Conservation (phyloP, 2,329 filamentous ascomycete species). For the Penicillium sp. region DNA sequence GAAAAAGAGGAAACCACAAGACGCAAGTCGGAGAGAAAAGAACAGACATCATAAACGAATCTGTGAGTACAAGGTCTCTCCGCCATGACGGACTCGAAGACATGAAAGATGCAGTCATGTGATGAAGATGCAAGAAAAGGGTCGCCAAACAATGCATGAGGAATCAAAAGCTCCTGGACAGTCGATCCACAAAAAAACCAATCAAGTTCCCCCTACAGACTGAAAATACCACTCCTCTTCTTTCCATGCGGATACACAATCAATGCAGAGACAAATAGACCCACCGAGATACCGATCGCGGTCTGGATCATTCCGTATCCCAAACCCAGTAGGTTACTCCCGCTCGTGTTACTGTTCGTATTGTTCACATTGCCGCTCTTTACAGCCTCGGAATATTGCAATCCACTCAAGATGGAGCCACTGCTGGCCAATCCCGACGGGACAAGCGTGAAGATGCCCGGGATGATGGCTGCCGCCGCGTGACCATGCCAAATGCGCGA, state of each 20-base stretch:
- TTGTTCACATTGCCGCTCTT: slow-evolving; percentile 8
- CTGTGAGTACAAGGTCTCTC: too few relatives aligned
- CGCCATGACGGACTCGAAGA: too few relatives aligned
- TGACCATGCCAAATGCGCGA: slow-evolving; percentile 65
- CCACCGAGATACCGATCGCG: slow-evolving; percentile 42
- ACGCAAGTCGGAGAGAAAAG: too few relatives aligned
- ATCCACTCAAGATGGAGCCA: slow-evolving; percentile 50
- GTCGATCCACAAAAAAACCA: too few relatives aligned
- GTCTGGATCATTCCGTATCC: slow-evolving; percentile 44
- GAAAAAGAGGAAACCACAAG: too few relatives aligned
- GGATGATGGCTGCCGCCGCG: slow-evolving; percentile 75
- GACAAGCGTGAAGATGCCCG: slow-evolving; percentile 70
- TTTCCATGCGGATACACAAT: slow-evolving; percentile 43
- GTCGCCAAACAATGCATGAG: too few relatives aligned
- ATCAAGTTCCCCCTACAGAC: slow-evolving; percentile 18
- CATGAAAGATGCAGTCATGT: too few relatives aligned
- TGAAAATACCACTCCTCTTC: slow-evolving; percentile 41
- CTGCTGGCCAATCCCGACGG: slow-evolving; percentile 53
- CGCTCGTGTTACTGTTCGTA: slow-evolving; percentile 4
- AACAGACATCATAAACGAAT: too few relatives aligned
- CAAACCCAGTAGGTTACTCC: slow-evolving; percentile 26
- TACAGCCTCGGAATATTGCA: slow-evolving; percentile 51
- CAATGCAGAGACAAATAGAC: slow-evolving; percentile 40
- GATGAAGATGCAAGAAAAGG: too few relatives aligned
- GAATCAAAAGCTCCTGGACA: too few relatives aligned